These are phyloP conservation scores for Arabidopsis hybrid DNA, from an alignment of 441 rosid species.

Conservation along the genomic window DNA sequence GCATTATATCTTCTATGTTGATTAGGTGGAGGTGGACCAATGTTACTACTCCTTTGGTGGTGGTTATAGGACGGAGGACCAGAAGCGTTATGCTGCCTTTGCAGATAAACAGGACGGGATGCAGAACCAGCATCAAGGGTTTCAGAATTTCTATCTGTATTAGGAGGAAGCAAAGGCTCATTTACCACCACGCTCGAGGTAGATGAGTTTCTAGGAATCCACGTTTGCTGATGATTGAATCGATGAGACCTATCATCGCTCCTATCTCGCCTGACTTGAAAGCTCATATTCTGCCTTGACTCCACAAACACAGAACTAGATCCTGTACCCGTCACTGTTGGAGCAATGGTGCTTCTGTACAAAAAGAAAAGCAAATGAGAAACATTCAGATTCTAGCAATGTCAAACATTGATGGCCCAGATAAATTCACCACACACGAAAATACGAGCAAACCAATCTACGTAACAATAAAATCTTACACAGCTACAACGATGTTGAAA, in stretches of 20 bases:
- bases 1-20: too few species aligned
- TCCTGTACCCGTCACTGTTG: constrained; percentile 36
- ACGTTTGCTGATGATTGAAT: constrained; percentile 58
- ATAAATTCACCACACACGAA: not conserved
- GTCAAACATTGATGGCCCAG: not conserved
- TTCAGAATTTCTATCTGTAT: constrained; percentile 16
- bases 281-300: constrained; percentile 58
- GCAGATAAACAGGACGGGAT: constrained; percentile 20
- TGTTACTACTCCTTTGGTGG: too few species aligned
- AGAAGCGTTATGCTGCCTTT: constrained; percentile 25
- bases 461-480: not conserved
- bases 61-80: constrained; percentile 24
- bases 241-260: constrained; percentile 60
- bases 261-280: constrained; percentile 65
- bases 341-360: constrained; percentile 20
- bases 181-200: constrained; percentile 32
- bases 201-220: constrained; percentile 81
- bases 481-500: not conserved
- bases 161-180: constrained; percentile 31
- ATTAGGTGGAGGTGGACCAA: too few species aligned
- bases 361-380: not conserved
- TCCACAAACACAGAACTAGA: constrained; percentile 40
- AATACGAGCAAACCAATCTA: constrained; percentile 5
- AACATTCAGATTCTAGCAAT: constrained; percentile 16
- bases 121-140: constrained; percentile 13